Conservation (phyloP, 768 basidiomycete genomes). For the Boletus fagicola region DNA sequence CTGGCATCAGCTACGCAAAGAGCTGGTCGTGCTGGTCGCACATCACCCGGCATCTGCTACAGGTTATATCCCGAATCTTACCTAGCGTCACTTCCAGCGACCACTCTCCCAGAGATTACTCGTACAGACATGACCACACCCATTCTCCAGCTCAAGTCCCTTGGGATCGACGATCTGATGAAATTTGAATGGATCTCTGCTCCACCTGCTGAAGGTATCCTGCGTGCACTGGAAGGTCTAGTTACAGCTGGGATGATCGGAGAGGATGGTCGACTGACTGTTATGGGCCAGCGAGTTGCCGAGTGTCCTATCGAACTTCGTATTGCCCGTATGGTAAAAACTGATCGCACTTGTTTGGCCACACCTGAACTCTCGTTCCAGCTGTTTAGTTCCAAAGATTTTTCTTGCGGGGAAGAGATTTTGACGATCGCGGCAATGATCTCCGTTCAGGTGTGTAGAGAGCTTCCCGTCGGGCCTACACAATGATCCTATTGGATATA, state of each 20-base stretch:
- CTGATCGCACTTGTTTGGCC: not conserved
- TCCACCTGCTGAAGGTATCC: constrained; percentile 82
- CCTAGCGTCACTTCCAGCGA: constrained; percentile 58
- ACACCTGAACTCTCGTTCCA: constrained; percentile 32
- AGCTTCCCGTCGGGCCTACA: constrained; percentile 2
- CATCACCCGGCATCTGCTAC: constrained; percentile 89
- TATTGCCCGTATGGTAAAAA: constrained; percentile 87
- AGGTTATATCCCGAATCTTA: constrained; percentile 75
- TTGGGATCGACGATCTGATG: constrained; percentile 94
- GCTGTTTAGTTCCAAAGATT: constrained; percentile 84
- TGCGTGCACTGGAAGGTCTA: constrained; percentile 83
- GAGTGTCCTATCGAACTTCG: constrained; percentile 93
- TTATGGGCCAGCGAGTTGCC: constrained; percentile 80
- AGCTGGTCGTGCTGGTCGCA: constrained; percentile 93
- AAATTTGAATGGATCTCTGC: constrained; percentile 94
- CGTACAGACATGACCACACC: constrained; percentile 89
- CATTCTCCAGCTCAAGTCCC: constrained; percentile 88
- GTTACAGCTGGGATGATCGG: constrained; percentile 81
- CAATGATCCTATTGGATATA: constrained; percentile 29
- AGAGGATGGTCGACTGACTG: constrained; percentile 72
- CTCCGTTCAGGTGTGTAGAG: constrained; percentile 68
- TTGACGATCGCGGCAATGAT: constrained; percentile 96
- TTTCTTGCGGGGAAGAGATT: constrained; percentile 91
- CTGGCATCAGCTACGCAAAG: constrained; percentile 89
- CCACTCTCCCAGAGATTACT: constrained; percentile 86